Percentiles rank a stretch among this genome's conserved stretches.
These are phyloP conservation scores for Striga asiatica DNA, from an alignment of 257 asterid species.

Conservation along the genomic window DNA sequence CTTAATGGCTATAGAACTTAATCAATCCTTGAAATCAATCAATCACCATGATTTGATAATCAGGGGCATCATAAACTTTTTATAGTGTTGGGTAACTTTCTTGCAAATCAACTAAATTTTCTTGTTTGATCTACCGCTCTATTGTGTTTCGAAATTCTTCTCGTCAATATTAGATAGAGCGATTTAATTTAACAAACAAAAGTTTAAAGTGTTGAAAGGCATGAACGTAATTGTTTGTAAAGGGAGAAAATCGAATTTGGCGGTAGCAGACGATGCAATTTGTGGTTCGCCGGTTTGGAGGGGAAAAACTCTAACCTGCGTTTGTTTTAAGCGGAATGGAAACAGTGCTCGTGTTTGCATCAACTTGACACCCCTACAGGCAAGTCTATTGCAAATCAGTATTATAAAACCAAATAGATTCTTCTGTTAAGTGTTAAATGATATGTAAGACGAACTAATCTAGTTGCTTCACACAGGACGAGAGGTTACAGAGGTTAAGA, in stretches of 20 bases:
- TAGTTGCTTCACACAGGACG: neutral
- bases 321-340: conserved; percentile 72
- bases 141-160: too few species aligned
- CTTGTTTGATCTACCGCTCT: neutral
- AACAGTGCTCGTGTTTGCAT: conserved; percentile 32
- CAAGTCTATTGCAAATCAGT: too few species aligned
- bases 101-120: neutral
- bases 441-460: too few species aligned
- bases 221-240: neutral
- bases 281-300: conserved; percentile 47
- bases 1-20: neutral
- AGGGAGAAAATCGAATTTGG: neutral
- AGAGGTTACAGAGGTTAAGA: conserved; percentile 36
- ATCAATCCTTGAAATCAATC: neutral
- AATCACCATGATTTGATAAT: neutral
- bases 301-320: conserved; percentile 63
- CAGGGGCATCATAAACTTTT: neutral
- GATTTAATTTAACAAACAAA: too few species aligned
- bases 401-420: too few species aligned
- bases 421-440: too few species aligned
- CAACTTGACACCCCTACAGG: conserved; percentile 58
- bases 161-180: neutral
- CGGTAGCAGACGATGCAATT: conserved; percentile 41
- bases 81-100: neutral
- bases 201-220: too few species aligned